Base-by-base conservation (phyloP, 75 land plant genomes). In the Isoetes taiwanensis region DNA sequence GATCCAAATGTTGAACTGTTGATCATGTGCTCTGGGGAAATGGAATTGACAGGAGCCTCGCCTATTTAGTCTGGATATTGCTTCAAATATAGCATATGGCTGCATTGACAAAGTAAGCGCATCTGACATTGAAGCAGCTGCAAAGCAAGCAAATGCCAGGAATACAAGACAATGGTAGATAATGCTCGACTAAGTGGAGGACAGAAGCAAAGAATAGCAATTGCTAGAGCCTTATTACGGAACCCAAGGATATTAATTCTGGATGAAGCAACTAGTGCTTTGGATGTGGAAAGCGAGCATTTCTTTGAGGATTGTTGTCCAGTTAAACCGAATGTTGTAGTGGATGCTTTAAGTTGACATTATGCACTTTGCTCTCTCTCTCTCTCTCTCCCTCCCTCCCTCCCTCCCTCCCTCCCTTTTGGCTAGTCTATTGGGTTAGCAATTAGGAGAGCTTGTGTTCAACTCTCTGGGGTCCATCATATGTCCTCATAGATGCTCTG, bases 191-290 rank as follows among this genome's bases (percentile, higher is more conserved):
- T 90, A 25, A 90, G 96, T 78, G 96, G 96, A 14, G 96, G 96
- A 25, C 96, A 90, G 62, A 90, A 90, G 62, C 96, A 90, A 56
- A 76, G 96, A 6, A 85, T 90, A 43, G 91, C 96, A 11, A 90
- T 90, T 69, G 96, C 96, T 11, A 78, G 96, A 35, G 96, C 96
- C 50, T 64, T 90, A 63, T 70, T 90, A 54, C 79, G 96, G 59
- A 75, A 90, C 39, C 96, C 96, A 12, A 42, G 64, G 16, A 75
- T 90, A 58, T 65, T 90, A 69, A 64, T 90, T 64, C 79, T 90
- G 59, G 96, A 90, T 62, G 96, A 90, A 69, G 96, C 96, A 10
- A 90, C 96, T 3, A 90, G 96, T 70, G 96, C 96, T 1, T 68
- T 90, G 27, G 96, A 85, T 76, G 83, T 90, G 19, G 96, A 90